Percentiles rank a stretch among this genome's conserved stretches.
Evolutionary conservation across 352 stramenopile species (phyloP).

Genomic region (Globisporangium paroecandrum): DNA sequence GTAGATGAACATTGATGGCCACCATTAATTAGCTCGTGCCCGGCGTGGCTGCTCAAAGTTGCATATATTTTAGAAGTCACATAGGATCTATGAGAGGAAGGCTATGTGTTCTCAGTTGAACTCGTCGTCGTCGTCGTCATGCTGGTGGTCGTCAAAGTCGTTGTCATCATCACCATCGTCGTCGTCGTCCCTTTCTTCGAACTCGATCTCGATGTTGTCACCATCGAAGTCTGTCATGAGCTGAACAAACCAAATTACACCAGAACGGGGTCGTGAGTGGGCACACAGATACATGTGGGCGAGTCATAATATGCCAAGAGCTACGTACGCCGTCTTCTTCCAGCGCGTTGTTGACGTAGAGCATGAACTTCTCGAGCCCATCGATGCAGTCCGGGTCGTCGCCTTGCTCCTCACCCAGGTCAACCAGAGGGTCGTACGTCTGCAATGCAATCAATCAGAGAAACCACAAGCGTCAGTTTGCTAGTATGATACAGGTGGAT

Average conservation of each 20-base stretch:
- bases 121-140: conserved; percentile 21
- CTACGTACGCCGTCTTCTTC: conserved; percentile 43
- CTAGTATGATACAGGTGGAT: not conserved
- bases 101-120: conserved; percentile 6
- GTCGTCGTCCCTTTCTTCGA: conserved; percentile 25
- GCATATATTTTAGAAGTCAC: no score
- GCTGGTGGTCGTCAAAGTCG: conserved; percentile 26
- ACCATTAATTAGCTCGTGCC: no score
- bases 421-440: conserved; percentile 65
- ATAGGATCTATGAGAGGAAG: no score
- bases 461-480: not conserved
- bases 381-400: conserved; percentile 45
- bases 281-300: not conserved
- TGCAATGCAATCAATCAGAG: conserved; percentile 18
- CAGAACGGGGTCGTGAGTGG: not conserved
- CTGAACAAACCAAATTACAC: conserved; percentile 4
- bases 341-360: conserved; percentile 54
- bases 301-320: not conserved
- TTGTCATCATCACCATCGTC: conserved; percentile 38
- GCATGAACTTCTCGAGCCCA: conserved; percentile 49
- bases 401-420: conserved; percentile 43
- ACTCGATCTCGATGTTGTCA: conserved; percentile 24
- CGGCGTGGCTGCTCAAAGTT: no score
- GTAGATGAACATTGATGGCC: no score
- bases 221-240: conserved; percentile 32